Evolutionary conservation across 176 grass and related monocot genomes (phyloP).

Genomic region (Oryza glumipatula): DNA sequence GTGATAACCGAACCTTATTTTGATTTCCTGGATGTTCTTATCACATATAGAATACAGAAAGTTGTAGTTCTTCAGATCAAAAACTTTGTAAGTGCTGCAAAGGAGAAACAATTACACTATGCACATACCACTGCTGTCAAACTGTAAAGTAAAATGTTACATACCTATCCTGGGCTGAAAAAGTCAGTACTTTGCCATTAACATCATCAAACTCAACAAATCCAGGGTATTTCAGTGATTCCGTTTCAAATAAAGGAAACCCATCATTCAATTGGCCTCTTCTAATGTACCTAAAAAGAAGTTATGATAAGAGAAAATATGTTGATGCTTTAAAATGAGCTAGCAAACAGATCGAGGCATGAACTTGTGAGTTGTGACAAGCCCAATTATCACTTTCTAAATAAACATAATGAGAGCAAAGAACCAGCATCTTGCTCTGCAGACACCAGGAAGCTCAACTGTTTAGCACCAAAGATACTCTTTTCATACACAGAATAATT

Average conservation of each 20-base stretch:
- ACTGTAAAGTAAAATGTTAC: conserved; percentile 6
- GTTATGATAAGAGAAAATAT: conserved; percentile 9
- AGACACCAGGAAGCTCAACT: conserved; percentile 8
- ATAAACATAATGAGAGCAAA: conserved; percentile 6
- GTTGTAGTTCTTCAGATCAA: conserved; percentile 88
- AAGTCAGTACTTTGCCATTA: conserved; percentile 80
- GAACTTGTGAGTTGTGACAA: background rate
- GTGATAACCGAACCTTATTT: conserved; percentile 66
- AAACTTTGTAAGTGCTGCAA: conserved; percentile 79
- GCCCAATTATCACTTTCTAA: background rate
- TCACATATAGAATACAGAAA: conserved; percentile 73
- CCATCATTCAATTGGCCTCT: conserved; percentile 68
- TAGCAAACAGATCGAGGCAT: conserved; percentile 13
- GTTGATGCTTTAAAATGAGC: background rate
- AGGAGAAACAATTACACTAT: conserved; percentile 35
- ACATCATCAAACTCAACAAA: conserved; percentile 92
- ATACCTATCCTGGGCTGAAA: conserved; percentile 70
- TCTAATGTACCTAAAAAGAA: conserved; percentile 57
- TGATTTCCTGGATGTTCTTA: conserved; percentile 73
- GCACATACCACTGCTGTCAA: background rate
- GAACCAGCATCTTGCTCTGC: background rate
- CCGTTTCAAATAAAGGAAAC: conserved; percentile 75
- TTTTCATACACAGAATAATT: background rate
- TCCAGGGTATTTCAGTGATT: conserved; percentile 81
- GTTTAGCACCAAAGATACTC: conserved; percentile 1